phyloP scores from a whole-genome alignment of 805 yeast species.

The Candida krabiensis region DNA sequence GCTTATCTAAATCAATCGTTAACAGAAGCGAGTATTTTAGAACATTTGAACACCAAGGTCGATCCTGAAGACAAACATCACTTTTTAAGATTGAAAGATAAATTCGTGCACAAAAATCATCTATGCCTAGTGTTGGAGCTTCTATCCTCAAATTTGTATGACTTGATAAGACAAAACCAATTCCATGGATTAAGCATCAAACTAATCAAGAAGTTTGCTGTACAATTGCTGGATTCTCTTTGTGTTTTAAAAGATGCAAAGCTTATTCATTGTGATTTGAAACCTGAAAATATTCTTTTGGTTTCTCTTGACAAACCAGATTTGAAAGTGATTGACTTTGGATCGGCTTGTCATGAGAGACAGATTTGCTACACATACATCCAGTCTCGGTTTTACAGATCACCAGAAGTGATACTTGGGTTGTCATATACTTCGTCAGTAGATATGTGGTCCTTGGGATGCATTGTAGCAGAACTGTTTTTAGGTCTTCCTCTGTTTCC shows the following conservation, averaged over 20 bases:
- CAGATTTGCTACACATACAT: conserved; percentile 89
- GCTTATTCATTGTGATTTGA: conserved; percentile 92
- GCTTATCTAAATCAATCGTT: conserved; percentile 89
- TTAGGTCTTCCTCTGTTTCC: conserved; percentile 93
- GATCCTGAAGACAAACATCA: conserved; percentile 73
- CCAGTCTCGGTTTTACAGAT: conserved; percentile 89
- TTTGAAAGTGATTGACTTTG: conserved; percentile 92
- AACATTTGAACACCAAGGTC: conserved; percentile 69
- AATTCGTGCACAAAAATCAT: conserved; percentile 90
- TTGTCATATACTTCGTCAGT: conserved; percentile 89
- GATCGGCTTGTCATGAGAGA: conserved; percentile 90
- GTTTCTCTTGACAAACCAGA: conserved; percentile 80
- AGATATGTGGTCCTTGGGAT: conserved; percentile 74
- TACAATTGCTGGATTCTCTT: conserved; percentile 79
- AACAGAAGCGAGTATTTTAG: conserved; percentile 85
- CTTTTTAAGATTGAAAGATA: conserved; percentile 77
- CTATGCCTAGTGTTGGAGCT: conserved; percentile 90
- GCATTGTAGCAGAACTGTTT: conserved; percentile 58
- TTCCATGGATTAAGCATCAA: conserved; percentile 86
- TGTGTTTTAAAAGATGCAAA: conserved; percentile 78
- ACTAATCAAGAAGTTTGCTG: conserved; percentile 73
- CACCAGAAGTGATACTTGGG: conserved; percentile 93
- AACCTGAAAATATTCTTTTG: conserved; percentile 90
- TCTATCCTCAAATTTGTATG: conserved; percentile 84
- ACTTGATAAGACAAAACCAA: conserved; percentile 87